Evolutionary conservation across 192 early-diverging fungal species (phyloP).

Genomic region (Backusella liffmaniae): DNA sequence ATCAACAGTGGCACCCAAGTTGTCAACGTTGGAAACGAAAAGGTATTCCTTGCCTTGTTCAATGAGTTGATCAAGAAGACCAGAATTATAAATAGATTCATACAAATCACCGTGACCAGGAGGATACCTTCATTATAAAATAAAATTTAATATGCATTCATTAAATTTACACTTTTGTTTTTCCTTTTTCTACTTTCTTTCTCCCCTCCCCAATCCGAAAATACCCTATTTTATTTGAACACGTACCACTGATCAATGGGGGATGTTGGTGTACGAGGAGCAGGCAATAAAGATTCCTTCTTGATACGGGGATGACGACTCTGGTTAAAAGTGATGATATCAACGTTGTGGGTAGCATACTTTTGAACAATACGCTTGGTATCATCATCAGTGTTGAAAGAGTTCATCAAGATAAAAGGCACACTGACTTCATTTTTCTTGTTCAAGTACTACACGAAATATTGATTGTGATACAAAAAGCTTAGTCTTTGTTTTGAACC

Average conservation of each 20-base stretch:
- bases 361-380: conserved; percentile 98
- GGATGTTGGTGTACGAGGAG: conserved; percentile 66
- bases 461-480: background rate
- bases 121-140: conserved; percentile 68
- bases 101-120: conserved; percentile 99
- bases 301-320: conserved; percentile 90
- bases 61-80: conserved; percentile 88
- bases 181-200: background rate
- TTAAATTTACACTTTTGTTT: background rate
- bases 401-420: conserved; percentile 99
- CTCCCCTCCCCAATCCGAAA: conserved; percentile 10
- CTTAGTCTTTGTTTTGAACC: background rate
- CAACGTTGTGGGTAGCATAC: conserved; percentile 88
- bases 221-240: background rate
- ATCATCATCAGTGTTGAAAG: conserved; percentile 99
- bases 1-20: conserved; percentile 97
- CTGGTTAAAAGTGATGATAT: conserved; percentile 98
- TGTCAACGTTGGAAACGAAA: conserved; percentile 99
- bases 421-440: conserved; percentile 84
- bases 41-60: conserved; percentile 97
- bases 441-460: conserved; percentile 76
- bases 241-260: conserved; percentile 63
- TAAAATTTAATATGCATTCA: conserved; percentile 5
- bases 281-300: conserved; percentile 89
- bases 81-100: conserved; percentile 91